Base-by-base conservation (phyloP, 768 basidiomycete species). In the Boletus rubescentipes region DNA sequence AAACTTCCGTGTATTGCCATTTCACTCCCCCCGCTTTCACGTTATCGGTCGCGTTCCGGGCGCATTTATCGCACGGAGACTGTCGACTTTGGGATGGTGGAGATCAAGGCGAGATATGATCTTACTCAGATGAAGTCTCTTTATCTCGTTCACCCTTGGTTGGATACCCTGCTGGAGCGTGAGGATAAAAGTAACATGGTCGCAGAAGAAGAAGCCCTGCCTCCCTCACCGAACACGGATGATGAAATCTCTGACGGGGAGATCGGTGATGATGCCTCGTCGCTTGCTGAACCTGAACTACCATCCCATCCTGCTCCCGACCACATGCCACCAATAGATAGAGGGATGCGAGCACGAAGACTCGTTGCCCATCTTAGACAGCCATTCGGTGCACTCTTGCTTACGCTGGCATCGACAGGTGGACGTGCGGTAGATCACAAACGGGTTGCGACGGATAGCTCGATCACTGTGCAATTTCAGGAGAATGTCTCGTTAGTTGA, bases 381-480 rank as follows among this genome's bases (percentile, higher is more conserved):
- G 37, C 29, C 26, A 39, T 49, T 49, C 7, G 37, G 47, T 6
- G 29, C 37, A 7, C 37, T 49, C 1, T 39, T 49, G 7, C 11
- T 49, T 9, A 30, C 36, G 11, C 26, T n/a, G 23, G 15, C 26
- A 5, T 31, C 23, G 9, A 39, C 26, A 12, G 7, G 12, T 18
- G 16, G 12, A 26, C 23, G 35, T 1, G 21, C 30, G 16, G 36
- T 37, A 18, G 55, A 16, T 23, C 49, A 54, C 21, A 54, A 6
- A 30, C 41, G 56, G 2, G 53, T 57, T 3, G 53, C 52, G 10
- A 23, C 53, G 1, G 53, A 58, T 23, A 16, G 21, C 4, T 6
- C 10, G 9, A 49, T n/a, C n/a, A n/a, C n/a, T n/a, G n/a, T n/a
- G n/a, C n/a, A n/a, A n/a, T n/a, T n/a, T n/a, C n/a, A n/a, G n/a